A percentile compares a stretch with the other conserved stretches of the same genome.
Conservation (phyloP, 140 eudicot genomes). For the Senecio squalidus region DNA sequence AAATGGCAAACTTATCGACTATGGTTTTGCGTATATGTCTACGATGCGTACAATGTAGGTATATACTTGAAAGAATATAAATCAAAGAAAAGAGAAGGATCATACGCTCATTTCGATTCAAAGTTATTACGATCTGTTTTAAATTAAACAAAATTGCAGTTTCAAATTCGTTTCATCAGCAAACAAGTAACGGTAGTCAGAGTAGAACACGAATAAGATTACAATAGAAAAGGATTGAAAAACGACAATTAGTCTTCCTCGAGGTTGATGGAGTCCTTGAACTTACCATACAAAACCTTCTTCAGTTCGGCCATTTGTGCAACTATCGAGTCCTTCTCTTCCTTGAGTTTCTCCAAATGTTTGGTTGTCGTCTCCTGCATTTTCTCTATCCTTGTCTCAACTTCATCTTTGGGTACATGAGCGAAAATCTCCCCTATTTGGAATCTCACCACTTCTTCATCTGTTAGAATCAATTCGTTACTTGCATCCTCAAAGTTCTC, state of each 20-base stretch:
- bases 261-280: constrained; percentile 89
- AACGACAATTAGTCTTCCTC: constrained; percentile 61
- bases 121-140: no score
- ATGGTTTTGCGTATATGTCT: no score
- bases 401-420: constrained; percentile 89
- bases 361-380: constrained; percentile 64
- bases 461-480: constrained; percentile 84
- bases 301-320: constrained; percentile 88
- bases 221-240: background rate
- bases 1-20: no score
- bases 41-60: no score
- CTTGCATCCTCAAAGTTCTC: constrained; percentile 94
- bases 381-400: constrained; percentile 72
- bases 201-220: constrained; percentile 5
- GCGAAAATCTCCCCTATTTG: constrained; percentile 97
- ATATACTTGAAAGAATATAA: no score
- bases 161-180: no score
- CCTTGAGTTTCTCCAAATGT: constrained; percentile 65
- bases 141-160: no score
- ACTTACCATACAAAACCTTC: constrained; percentile 84
- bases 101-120: no score
- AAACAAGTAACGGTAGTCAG: background rate
- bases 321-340: constrained; percentile 62
- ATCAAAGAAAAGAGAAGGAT: no score
- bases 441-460: constrained; percentile 90